Base-by-base conservation (phyloP, 371 early-diverging fungal species). In the Circinella umbellata region DNA sequence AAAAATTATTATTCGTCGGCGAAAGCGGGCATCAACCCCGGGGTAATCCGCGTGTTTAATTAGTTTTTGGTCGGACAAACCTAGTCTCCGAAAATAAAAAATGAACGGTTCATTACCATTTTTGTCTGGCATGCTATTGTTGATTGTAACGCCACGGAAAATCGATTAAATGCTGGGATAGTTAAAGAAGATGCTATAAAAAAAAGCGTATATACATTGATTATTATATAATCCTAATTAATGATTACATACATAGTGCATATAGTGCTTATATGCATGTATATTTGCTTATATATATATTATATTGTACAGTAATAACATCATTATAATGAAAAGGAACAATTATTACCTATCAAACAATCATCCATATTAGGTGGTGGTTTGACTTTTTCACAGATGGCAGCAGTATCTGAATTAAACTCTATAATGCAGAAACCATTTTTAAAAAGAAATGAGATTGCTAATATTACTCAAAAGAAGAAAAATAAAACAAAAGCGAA, bases 111-210 rank as follows among this genome's bases (percentile, higher is more conserved):
- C 37, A 20, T 75, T 74, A 85, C 83, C 75, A 86, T 68, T 66
- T 89, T 86, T 10, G 86, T 74, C 67, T 83, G 81, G 66, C 79
- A 73, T n/a, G 83, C 75, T 34, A 84, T 76, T 15, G 79, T 79
- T 7, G 84, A 76, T 53, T 82, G 83, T 18, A 89, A 63, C 5
- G 83, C 72, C 64, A 84, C 80, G 6, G 86, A 69, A 65, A 84
- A 81, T 10, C 75, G 64, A 62, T 76, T 72, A 63, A 79, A 76
- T 11, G 75, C 72, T n/a, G 71, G 70, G 42, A 64, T 70, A 20
- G 81, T 74, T 53, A 80, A 73, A 4, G 63, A 62, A 11, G 55
- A 54, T 47, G 38, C 59, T 49, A 42, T 48, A 60, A 42, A n/a
- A 9, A 47, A 47, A 47, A 11, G 15, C 0, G 3, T 47, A 38